Base-by-base conservation (phyloP, 2,329 filamentous ascomycete species). In the Stagonosporopsis chrysanthemi region DNA sequence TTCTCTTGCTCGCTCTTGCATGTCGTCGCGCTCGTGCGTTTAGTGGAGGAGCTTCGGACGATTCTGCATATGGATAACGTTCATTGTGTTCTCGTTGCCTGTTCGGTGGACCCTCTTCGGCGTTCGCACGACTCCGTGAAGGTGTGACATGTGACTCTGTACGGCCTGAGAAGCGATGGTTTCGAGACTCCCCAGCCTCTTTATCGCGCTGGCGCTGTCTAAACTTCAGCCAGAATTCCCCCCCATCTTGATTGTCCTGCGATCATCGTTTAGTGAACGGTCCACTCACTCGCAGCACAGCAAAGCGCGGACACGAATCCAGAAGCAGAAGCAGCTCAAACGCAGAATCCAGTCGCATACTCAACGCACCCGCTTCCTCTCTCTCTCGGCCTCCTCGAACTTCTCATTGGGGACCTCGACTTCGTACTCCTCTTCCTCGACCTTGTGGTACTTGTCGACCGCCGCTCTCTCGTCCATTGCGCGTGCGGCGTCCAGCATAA, bases 401-500 rank as follows among this genome's bases (percentile, higher is more conserved):
- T 51, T 57, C 6, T 51, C 35, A 17, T 74, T 64, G 1, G 75
- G 71, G 0, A 80, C 73, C 57, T 96, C 91, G 23, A 92, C 86
- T 70, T 96, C 91, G 39, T 89, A 88, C 71, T 92, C 90, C 64
- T 92, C 90, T 67, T 86, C 91, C 69, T 92, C 89, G 40, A 89
- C 85, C 39, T 84, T 86, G 71, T 89, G 91, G 74, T 88, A 92
- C 46, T 84, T 81, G 4, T 83, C 82, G 2, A 93, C 89, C 12
- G 84, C 82, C 12, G 83, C 82, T 66, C 86, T 85, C 77, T 99
- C 95, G 15, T 83, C 82, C 43, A 84, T 83, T 2, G 92, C 92
- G 46, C 89, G 85, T 52, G 89, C 88, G 0, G 88, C 86, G 63
- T 97, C 90, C 45, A 98, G 88, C 77, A 97, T 91, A 75, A 97